Percentiles rank a stretch among this genome's conserved stretches.
Conservation (phyloP, 495 filamentous ascomycete genomes). For the Platismatia glauca region DNA sequence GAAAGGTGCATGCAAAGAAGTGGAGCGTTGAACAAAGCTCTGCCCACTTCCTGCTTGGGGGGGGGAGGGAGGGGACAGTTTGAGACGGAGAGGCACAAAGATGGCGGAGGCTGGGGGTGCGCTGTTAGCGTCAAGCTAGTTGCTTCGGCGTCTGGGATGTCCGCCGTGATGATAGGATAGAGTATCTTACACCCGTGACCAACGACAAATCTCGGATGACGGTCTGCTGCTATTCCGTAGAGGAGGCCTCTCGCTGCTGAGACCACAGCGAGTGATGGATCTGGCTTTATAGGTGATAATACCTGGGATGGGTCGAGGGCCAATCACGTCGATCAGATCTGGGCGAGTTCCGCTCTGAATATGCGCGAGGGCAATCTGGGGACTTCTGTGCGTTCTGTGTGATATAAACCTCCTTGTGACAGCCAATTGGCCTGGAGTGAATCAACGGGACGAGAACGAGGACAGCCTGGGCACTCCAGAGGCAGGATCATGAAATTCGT, state of each 20-base stretch:
- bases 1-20: conserved; percentile 18
- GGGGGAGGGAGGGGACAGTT: neutral
- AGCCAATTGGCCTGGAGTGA: conserved; percentile 15
- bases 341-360: conserved; percentile 1
- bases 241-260: neutral
- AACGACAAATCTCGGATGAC: conserved; percentile 3
- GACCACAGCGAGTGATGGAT: neutral
- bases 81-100: conserved; percentile 8
- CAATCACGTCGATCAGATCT: conserved; percentile 12
- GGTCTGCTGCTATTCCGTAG: no score
- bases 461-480: neutral
- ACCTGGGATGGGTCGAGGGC: conserved; percentile 1
- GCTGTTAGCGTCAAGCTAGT: conserved; percentile 13
- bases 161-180: conserved; percentile 18
- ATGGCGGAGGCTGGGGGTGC: conserved; percentile 17
- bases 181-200: conserved; percentile 9
- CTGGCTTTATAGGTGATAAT: no score
- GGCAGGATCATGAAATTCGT: neutral
- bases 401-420: neutral
- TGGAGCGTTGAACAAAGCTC: conserved; percentile 10
- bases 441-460: neutral
- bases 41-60: conserved; percentile 10
- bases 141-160: conserved; percentile 10
- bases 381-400: conserved; percentile 9
- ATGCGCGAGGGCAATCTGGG: conserved; percentile 16